Evolutionary conservation across 1,139 yeast genomes (phyloP), one percentile per base, ranked within the genome.

Genomic region (Meyerozyma carpophila): DNA sequence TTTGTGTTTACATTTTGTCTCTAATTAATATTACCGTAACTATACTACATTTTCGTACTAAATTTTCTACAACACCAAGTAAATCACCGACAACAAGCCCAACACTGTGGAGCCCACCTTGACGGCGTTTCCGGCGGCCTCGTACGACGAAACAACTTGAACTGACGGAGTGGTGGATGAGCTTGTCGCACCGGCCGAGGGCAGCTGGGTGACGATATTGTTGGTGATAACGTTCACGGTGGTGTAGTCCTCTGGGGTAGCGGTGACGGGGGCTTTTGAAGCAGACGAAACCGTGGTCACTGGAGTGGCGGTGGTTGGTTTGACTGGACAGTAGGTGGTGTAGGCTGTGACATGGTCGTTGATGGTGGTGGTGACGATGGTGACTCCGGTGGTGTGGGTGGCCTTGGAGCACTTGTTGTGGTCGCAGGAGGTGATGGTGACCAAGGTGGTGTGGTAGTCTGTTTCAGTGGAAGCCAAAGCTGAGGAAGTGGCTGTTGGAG

Each of bases 141-240:
- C 54, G 49, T 47, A 55, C 3, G 50, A 37, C 32, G 54, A 47
- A 32, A 55, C 40, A 3, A 48, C 36, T 9, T 40, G 45, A 10
- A 47, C 42, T 5, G 45, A 27, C 5, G 51, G 41, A 1, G 47
- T 26, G 5, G 40, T 39, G 5, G 52, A 40, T 4, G 50, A 40
- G 28, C 38, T 27, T 8, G 54, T 42, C 11, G 46, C 29, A 34
- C 48, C 44, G 9, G 47, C 31, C 18, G 48, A 16, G 8, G 32
- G 40, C n/a, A 52, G 39, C 41, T 56, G 50, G 7, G 63, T 59
- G 27, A 53, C 43, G 27, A 59, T 59, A 51, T 57, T 57, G 50
- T 58, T 51, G 26, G 61, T 52, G 46, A 59, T 59, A 24, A 58
- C 63, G 34, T 59, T 52, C 32, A 59, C 53, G 9, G 62, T 59